Base-by-base conservation (phyloP, 202 grass and related monocot species). In the Carex arenaria region DNA sequence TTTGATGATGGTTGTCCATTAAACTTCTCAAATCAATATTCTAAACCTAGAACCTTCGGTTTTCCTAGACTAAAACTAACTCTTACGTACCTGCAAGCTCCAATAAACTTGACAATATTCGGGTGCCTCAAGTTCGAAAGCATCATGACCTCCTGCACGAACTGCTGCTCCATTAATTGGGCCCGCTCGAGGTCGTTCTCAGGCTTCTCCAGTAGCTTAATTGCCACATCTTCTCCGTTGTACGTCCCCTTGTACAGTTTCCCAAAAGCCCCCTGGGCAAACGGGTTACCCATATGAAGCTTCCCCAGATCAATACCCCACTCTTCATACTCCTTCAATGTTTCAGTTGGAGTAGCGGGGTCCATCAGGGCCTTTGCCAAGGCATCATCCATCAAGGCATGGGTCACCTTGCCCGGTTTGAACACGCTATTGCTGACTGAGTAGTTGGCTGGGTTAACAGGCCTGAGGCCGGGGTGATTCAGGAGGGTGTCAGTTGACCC, bases 121-220 rank as follows among this genome's bases (percentile, higher is more conserved):
- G 90, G 89, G 65, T 97, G 94, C 85, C 85, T 97, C 54, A 97
- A 64, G 1, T 86, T 94, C 11, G 94, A 87, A 70, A 97, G 94
- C 94, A 97, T 97, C 90, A 90, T 91, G 59, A 97, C 94, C 73
- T 97, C 94, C 59, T 97, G 94, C 5, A 91, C 90, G 59, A 97
- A 97, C 22, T 97, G 94, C 75, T 94, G 94, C 57, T 97, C 94
- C 75, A 97, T 71, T 78, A 97, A 43, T 49, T 87, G 90, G 65
- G 94, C 92, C 45, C 88, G 85, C 28, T 76, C 82, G 0, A 84
- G 90, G 66, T 94, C 92, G 80, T 90, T 91, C 78, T 97, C 92
- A 7, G 94, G 94, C 54, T 74, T 90, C 84, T 97, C 94, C 80
- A 94, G 81, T 72, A 97, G 85, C 90, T 97, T 97, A 80, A 97